A percentile compares a stretch with the other conserved stretches of the same genome.
Conservation (phyloP, 371 early-diverging fungal species). For the Racocetra persica region DNA sequence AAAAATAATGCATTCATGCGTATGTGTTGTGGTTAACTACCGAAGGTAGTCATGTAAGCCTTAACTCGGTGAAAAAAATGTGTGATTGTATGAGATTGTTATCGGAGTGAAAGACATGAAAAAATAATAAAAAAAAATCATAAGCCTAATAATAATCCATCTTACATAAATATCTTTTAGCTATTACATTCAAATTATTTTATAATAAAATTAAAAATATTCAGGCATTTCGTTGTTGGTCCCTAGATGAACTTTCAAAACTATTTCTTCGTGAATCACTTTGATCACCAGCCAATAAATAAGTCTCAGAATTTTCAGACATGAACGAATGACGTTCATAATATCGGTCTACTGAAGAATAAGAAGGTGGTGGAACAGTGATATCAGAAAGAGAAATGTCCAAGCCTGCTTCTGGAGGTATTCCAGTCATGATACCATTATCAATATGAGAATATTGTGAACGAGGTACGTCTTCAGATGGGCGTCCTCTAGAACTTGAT, state of each 20-base stretch:
- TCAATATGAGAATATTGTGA: slow-evolving; percentile 16
- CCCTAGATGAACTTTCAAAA: slow-evolving; percentile 34
- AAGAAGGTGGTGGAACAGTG: slow-evolving; percentile 41
- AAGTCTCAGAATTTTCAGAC: slow-evolving; percentile 36
- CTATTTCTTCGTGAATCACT: slow-evolving; percentile 39
- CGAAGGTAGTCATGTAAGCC: too few relatives aligned
- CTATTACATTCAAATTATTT: too few relatives aligned
- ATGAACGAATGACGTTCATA: slow-evolving; percentile 5
- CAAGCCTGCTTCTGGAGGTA: slow-evolving; percentile 35
- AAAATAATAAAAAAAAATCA: too few relatives aligned
- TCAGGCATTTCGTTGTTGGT: slow-evolving; percentile 21
- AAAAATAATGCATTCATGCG: too few relatives aligned
- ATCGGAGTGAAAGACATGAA: too few relatives aligned
- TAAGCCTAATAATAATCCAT: too few relatives aligned
- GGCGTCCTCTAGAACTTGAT: slow-evolving; percentile 39
- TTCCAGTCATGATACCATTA: not conserved
- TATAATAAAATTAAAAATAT: not conserved
- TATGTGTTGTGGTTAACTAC: too few relatives aligned
- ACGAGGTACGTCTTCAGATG: slow-evolving; percentile 37
- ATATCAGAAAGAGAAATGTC: slow-evolving; percentile 42
- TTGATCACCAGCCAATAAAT: slow-evolving; percentile 40
- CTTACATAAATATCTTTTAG: too few relatives aligned
- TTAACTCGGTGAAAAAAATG: too few relatives aligned
- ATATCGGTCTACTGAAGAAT: slow-evolving; percentile 41
- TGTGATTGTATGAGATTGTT: too few relatives aligned